Base-by-base conservation (phyloP, 1,139 yeast genomes). In the Pneumocystis wakefieldiae region DNA sequence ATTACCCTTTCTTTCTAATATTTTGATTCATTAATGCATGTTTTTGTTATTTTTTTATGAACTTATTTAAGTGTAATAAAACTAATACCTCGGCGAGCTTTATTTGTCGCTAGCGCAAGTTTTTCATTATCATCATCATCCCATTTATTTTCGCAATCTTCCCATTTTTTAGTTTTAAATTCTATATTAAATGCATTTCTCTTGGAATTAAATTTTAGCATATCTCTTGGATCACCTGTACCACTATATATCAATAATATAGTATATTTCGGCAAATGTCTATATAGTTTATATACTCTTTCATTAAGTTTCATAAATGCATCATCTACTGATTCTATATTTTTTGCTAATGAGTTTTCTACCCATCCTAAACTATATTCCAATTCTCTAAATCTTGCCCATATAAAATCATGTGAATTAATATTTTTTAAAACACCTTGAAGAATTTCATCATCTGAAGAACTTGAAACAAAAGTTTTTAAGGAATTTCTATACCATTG, bases 211-310 rank as follows among this genome's bases (percentile, higher is more conserved):
- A 88, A 74, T 61, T 76, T 72, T 17, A 73, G 71, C 81, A 85
- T 78, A 59, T 77, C 80, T 24, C 77, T 71, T 2, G 85, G 83
- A 68, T 83, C 81, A 1, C 91, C 90, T 64, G 81, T 77, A 1
- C 86, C 87, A 0, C 89, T 79, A 69, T 82, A 76, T 0, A 90
- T 71, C 0, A 89, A 74, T 41, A 91, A 70, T 35, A 85, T 74
- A 0, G 95, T 80, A 61, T 83, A 78, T 0, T 76, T 73, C 0
- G 95, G 90, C 29, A 86, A 70, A 1, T 71, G 67, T 0, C 77
- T 74, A 69, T 85, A 83, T 3, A 91, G 74, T 57, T 72, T 72
- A 12, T 73, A 68, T 17, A 91, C 69, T 59, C 85, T 74, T 1
- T 69, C 67, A 68, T 81, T 80, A 14, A 85, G 70, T 8, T 72